These are phyloP conservation scores for Yarrowia phangngaensis DNA, from an alignment of 805 yeast genomes.

Conservation along the genomic window DNA sequence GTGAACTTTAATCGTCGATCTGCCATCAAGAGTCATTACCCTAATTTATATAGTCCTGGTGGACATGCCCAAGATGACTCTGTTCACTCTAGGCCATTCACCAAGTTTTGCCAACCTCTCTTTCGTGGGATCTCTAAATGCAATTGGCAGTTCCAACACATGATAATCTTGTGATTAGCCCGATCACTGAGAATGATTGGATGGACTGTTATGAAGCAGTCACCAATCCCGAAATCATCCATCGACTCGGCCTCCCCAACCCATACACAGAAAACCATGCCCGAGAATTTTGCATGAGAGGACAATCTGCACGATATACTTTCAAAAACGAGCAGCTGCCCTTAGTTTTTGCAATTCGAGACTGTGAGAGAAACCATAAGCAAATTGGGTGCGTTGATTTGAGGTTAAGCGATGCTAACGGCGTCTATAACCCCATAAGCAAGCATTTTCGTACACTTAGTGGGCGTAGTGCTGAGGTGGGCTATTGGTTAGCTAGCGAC, in stretches of 20 bases:
- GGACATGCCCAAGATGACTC: too few relatives aligned
- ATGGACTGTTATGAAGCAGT: neutral
- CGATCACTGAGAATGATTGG: conserved; percentile 4
- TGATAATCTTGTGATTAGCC: neutral
- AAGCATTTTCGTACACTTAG: neutral
- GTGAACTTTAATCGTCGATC: too few relatives aligned
- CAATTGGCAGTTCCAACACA: neutral
- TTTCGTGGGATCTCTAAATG: too few relatives aligned
- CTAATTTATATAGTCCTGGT: too few relatives aligned
- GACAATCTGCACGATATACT: neutral
- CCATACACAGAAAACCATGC: conserved; percentile 14
- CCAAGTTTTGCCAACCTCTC: too few relatives aligned
- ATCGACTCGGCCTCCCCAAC: conserved; percentile 6
- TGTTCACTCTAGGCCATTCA: too few relatives aligned
- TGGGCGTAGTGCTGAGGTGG: conserved; percentile 7
- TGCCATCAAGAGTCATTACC: too few relatives aligned
- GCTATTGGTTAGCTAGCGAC: conserved; percentile 11
- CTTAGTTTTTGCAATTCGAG: conserved; percentile 10
- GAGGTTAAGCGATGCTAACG: neutral
- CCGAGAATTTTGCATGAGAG: conserved; percentile 3
- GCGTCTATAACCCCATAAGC: neutral
- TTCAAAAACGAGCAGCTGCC: neutral
- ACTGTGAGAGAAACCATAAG: neutral
- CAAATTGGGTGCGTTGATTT: conserved; percentile 8
- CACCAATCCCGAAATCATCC: conserved; percentile 5